A percentile compares a stretch with the other conserved stretches of the same genome.
These are phyloP conservation scores for Blastobotrys parvus DNA, from an alignment of 805 yeast genomes.

Conservation along the genomic window DNA sequence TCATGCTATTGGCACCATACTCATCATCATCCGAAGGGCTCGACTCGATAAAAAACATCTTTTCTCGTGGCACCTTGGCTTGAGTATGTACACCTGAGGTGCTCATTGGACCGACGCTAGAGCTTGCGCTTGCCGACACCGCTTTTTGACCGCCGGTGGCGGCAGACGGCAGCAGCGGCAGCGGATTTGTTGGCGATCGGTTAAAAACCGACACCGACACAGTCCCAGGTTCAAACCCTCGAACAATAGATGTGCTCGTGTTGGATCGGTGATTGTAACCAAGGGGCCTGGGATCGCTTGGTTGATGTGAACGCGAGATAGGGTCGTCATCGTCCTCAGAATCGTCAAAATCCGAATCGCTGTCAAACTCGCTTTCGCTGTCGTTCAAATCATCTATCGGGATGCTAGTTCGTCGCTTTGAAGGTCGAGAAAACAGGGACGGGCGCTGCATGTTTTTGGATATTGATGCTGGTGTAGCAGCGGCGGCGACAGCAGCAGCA, in stretches of 20 bases:
- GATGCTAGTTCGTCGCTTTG: not conserved
- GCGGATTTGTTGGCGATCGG: conserved; percentile 17
- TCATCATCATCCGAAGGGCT: conserved; percentile 30
- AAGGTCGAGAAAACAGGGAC: conserved; percentile 1
- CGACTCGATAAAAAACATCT: conserved; percentile 34
- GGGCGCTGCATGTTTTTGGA: too few species aligned
- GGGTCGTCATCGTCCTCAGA: conserved; percentile 5
- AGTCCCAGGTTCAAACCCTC: conserved; percentile 32
- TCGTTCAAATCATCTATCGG: conserved; percentile 4
- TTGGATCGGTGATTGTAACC: conserved; percentile 19
- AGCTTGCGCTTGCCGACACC: not conserved
- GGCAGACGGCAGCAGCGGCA: conserved; percentile 7
- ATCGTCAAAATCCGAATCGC: not conserved
- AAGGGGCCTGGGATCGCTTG: conserved; percentile 1
- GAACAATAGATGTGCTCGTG: conserved; percentile 28
- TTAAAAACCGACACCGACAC: conserved; percentile 27
- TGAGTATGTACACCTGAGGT: conserved; percentile 1
- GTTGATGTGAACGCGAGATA: not conserved
- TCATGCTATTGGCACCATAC: conserved; percentile 18
- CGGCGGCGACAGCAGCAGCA: not conserved
- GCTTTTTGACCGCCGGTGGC: not conserved
- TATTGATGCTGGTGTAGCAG: too few species aligned
- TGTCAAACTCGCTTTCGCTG: conserved; percentile 3
- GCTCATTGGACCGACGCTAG: not conserved
- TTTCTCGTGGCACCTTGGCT: conserved; percentile 21